These are phyloP conservation scores for Solanum chmielewskii DNA, from an alignment of 257 asterid genomes.

Conservation along the genomic window DNA sequence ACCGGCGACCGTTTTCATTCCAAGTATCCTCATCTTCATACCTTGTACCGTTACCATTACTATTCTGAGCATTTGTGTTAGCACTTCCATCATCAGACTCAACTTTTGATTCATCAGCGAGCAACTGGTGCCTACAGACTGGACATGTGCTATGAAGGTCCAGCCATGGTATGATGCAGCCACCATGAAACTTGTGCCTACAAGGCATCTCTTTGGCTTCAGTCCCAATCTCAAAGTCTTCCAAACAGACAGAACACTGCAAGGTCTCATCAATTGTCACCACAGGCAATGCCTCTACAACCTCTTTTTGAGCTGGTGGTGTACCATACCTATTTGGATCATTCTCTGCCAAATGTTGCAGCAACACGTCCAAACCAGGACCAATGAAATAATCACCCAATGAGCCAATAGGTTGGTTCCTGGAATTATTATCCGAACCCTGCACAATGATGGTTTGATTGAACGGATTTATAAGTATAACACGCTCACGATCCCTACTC, in stretches of 20 bases:
- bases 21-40: slow-evolving; percentile 16
- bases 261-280: slow-evolving; percentile 32
- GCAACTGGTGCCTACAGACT: slow-evolving; percentile 63
- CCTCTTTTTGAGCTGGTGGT: slow-evolving; percentile 73
- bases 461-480: slow-evolving; percentile 61
- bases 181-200: slow-evolving; percentile 61
- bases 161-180: slow-evolving; percentile 78
- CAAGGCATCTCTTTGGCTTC: slow-evolving; percentile 82
- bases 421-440: slow-evolving; percentile 21
- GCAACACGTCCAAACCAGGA: slow-evolving; percentile 60
- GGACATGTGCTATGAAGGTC: slow-evolving; percentile 94
- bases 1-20: slow-evolving; percentile 35
- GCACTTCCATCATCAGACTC: slow-evolving; percentile 14
- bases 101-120: slow-evolving; percentile 57
- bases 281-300: slow-evolving; percentile 50
- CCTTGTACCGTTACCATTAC: neutral
- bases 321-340: slow-evolving; percentile 75
- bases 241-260: slow-evolving; percentile 77
- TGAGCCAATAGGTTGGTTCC: slow-evolving; percentile 41
- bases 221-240: slow-evolving; percentile 58
- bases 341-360: slow-evolving; percentile 79
- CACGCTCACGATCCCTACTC: slow-evolving; percentile 26
- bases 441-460: slow-evolving; percentile 54
- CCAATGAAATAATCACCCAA: slow-evolving; percentile 73
- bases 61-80: slow-evolving; percentile 1